A percentile compares a stretch with the other conserved stretches of the same genome.
Evolutionary conservation across 164 flowering plant genomes (phyloP).

Genomic region (Stephania yunnanensis): DNA sequence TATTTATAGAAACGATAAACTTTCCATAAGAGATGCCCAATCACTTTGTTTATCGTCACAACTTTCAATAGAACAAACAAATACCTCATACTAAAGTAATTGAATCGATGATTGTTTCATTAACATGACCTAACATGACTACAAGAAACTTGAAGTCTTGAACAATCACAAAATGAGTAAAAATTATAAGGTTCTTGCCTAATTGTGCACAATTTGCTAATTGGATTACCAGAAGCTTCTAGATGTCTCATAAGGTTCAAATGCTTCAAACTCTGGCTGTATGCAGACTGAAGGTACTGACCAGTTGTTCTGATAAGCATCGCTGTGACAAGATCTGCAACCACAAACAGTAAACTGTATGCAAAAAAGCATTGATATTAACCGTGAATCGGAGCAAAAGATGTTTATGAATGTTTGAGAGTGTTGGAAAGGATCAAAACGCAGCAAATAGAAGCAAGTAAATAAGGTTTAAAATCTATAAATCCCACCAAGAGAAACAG

Average conservation of each 20-base stretch:
- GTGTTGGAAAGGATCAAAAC: not conserved
- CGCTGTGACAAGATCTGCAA: constrained; percentile 83
- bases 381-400: constrained; percentile 15
- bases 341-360: constrained; percentile 77
- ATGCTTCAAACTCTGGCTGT: constrained; percentile 35
- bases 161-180: not conserved
- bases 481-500: not conserved
- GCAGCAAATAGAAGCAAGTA: not conserved
- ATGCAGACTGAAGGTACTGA: constrained; percentile 42
- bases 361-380: constrained; percentile 44
- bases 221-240: constrained; percentile 37
- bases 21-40: not conserved
- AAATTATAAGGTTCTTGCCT: not conserved
- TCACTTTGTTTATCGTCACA: not conserved
- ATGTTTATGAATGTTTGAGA: not conserved
- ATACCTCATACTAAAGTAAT: not conserved
- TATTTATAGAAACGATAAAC: not conserved
- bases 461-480: not conserved
- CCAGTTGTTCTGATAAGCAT: constrained; percentile 78
- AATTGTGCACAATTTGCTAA: no score
- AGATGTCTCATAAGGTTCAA: constrained; percentile 32
- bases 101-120: not conserved
- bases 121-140: not conserved
- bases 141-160: not conserved
- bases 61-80: not conserved